Evolutionary conservation across 169 alveolate genomes (phyloP).

Genomic region (Cryptosporidium ryanae): DNA sequence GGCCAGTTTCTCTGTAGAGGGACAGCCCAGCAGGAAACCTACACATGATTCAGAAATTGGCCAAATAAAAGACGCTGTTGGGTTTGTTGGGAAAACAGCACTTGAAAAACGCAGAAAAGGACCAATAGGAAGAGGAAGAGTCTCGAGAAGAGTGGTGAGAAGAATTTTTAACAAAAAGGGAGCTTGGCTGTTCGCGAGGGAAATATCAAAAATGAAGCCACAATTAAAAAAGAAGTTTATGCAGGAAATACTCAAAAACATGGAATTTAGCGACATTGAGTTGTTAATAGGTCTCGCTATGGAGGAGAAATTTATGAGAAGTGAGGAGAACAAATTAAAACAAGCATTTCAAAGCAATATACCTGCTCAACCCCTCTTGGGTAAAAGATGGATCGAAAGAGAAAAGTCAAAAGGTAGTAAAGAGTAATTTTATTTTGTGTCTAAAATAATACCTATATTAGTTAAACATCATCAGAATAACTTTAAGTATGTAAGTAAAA

Average conservation of each 20-base stretch:
- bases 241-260: neutral
- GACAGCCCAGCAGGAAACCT: too few relatives aligned
- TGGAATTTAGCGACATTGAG: constrained; percentile 9
- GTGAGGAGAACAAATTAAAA: neutral
- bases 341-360: neutral
- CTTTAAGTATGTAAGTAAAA: constrained; percentile 76
- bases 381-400: constrained; percentile 16
- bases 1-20: too few relatives aligned
- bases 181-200: neutral
- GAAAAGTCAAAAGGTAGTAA: constrained; percentile 17
- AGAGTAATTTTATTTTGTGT: constrained; percentile 59
- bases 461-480: constrained; percentile 59
- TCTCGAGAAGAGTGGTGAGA: too few relatives aligned
- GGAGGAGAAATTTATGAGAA: neutral
- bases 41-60: too few relatives aligned
- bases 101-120: too few relatives aligned
- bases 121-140: too few relatives aligned
- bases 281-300: neutral
- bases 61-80: too few relatives aligned
- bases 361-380: constrained; percentile 55
- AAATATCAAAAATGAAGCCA: neutral
- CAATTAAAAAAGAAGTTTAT: neutral
- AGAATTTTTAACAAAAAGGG: constrained; percentile 55
- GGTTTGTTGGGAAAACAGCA: too few relatives aligned
- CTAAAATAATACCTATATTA: constrained; percentile 68